Evolutionary conservation across 805 yeast genomes (phyloP), one percentile per base, ranked within the genome.

Genomic region (Naumovozyma castellii): DNA sequence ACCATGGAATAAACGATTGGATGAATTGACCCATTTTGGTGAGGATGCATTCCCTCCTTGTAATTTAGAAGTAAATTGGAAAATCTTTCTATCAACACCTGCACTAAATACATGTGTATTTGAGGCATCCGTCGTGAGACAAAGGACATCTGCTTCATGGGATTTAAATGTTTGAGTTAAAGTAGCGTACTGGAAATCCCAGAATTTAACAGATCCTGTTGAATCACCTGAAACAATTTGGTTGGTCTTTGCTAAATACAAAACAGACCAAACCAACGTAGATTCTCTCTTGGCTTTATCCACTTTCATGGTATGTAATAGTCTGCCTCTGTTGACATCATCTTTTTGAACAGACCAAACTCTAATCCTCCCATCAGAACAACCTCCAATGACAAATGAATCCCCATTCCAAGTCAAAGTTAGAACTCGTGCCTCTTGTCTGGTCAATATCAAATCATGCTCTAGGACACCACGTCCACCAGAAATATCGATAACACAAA

Each of bases 191-290:
- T 75, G 72, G 46, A 81, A 68, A 53, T 90, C 95, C 99, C 99
- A 92, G 47, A 92, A 73, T 61, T 90, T 90, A 38, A 92, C 75
- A 6, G 84, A 72, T 1, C 99, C 99, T 1, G 97, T 90, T 4
- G 97, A 87, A 64, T 92, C 99, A 40, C 97, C 98, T 44, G 87
- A 78, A n/a, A 85, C 94, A 43, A 92, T 72, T 58, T 86, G 94
- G 40, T 75, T 69, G 37, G 73, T 72, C 32, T 67, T 57, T 4
- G 81, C 77, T 43, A 88, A 64, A 25, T 78, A 78, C 34, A 71
- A 50, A 1, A 92, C 78, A 28, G 86, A 71, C 99, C 99, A 92
- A 5, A 92, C 92, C 45, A 92, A 68, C 3, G 97, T 87, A 39
- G 92, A 78, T 57, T 84, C 96, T 27, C 75, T 75, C 54, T 80